Evolutionary conservation across 2,329 filamentous ascomycete species (phyloP).

Genomic region (Thermothelomyces thermophilus): DNA sequence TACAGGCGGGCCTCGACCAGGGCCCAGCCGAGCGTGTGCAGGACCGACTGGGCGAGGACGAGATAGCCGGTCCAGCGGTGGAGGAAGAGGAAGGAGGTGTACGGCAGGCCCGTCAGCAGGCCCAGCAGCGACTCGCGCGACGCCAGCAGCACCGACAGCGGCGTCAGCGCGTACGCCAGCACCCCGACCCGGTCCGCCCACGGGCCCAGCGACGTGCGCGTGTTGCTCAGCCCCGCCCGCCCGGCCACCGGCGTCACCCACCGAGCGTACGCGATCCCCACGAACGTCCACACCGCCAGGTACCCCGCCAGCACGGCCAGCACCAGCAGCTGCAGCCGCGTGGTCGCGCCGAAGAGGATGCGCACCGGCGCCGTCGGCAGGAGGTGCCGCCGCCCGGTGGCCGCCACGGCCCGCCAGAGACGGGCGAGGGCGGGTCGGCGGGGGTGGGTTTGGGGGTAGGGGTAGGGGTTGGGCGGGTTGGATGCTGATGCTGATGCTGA

Average conservation of each 20-base stretch:
- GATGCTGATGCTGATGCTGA: no score
- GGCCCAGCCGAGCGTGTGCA: slow-evolving; percentile 68
- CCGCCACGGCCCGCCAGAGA: slow-evolving; percentile 33
- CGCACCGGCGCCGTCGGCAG: slow-evolving; percentile 51
- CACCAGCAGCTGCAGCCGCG: slow-evolving; percentile 59
- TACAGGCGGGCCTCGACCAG: slow-evolving; percentile 61
- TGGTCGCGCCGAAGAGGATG: slow-evolving; percentile 59
- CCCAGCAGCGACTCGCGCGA: slow-evolving; percentile 64
- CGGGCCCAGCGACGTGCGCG: slow-evolving; percentile 57
- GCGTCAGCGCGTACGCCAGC: slow-evolving; percentile 67
- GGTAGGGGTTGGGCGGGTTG: no score
- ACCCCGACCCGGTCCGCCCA: slow-evolving; percentile 64
- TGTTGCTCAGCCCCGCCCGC: slow-evolving; percentile 50
- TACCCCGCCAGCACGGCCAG: slow-evolving; percentile 54
- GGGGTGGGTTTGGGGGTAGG: no score
- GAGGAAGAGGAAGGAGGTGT: slow-evolving; percentile 71
- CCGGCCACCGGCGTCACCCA: slow-evolving; percentile 62
- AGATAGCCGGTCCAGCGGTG: slow-evolving; percentile 71
- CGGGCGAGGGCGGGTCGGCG: slow-evolving; percentile 22
- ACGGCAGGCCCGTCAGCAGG: slow-evolving; percentile 64
- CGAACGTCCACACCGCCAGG: slow-evolving; percentile 60
- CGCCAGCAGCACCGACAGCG: slow-evolving; percentile 60
- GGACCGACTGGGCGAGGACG: slow-evolving; percentile 58
- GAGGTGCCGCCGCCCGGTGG: slow-evolving; percentile 44
- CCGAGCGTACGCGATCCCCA: slow-evolving; percentile 59